phyloP scores from a whole-genome alignment of 2,329 filamentous ascomycete species.

The Clonostachys rhizophaga region DNA sequence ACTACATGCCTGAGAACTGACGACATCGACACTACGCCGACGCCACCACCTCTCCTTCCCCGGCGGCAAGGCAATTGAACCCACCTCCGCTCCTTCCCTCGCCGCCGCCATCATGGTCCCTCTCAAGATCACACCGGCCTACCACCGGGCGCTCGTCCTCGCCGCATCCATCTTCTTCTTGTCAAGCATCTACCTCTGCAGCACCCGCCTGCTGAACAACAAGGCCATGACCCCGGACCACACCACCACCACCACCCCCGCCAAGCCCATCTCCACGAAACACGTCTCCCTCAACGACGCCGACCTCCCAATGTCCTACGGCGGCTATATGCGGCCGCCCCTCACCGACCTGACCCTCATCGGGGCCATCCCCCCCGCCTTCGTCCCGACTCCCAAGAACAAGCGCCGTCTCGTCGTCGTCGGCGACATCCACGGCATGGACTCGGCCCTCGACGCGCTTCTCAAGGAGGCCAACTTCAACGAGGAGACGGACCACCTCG shows the following conservation, averaged over 20 bases:
- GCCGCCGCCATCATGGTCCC: neutral
- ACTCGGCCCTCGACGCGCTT: slow-evolving; percentile 58
- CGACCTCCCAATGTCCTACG: slow-evolving; percentile 33
- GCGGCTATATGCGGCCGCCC: slow-evolving; percentile 27
- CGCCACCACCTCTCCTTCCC: too few species aligned
- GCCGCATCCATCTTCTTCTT: slow-evolving; percentile 23
- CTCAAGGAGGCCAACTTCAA: slow-evolving; percentile 64
- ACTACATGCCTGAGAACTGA: too few species aligned
- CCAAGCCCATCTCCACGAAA: neutral
- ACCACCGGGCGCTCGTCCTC: slow-evolving; percentile 21
- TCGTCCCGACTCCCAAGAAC: slow-evolving; percentile 25
- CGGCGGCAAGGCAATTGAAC: too few species aligned
- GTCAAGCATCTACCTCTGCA: slow-evolving; percentile 23
- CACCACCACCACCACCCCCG: neutral
- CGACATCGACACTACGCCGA: too few species aligned
- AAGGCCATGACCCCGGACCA: slow-evolving; percentile 4
- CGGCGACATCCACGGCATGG: slow-evolving; percentile 91
- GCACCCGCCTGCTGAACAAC: slow-evolving; percentile 18
- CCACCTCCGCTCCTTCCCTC: too few species aligned
- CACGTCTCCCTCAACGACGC: slow-evolving; percentile 13
- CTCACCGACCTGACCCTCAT: slow-evolving; percentile 23
- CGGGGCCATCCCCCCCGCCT: slow-evolving; percentile 17
- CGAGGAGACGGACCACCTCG: slow-evolving; percentile 57
- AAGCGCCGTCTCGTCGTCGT: slow-evolving; percentile 69
- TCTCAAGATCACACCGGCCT: slow-evolving; percentile 7